Evolutionary conservation across 495 filamentous ascomycete genomes (phyloP), one percentile per base, ranked within the genome.

Genomic region (Darksidea phi): DNA sequence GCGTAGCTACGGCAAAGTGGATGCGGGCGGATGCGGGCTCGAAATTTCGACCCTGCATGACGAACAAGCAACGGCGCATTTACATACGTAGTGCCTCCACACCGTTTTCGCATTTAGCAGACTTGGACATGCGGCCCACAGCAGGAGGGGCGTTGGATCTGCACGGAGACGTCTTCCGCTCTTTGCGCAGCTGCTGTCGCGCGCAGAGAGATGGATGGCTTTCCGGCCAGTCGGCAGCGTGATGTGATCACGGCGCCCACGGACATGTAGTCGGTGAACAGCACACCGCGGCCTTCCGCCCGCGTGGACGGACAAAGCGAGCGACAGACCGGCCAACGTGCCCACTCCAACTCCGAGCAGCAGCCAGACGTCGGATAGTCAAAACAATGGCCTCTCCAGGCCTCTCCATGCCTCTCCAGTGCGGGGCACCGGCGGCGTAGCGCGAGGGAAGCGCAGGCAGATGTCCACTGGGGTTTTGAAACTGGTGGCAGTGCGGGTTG

Each of bases 221-320:
- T 48, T 55, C 41, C 13, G 23, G 23, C 18, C 25, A 48, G 57
- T 26, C 25, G 15, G 21, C 59, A 63, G 52, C 45, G 50, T 41
- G 24, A 50, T 50, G 28, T 34, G 38, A 41, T 42, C 47, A 48
- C 59, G 50, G 43, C 59, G 54, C 43, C 52, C 57, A n/a, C 57
- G 53, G 48, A 49, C 49, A 55, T 48, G 41, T 61, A 55, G 59
- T 62, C 60, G 60, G 53, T 63, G 60, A 57, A 57, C 53, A 45
- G 10, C 15, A 18, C 34, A 12, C 32, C 60, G 47, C 54, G 53
- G 60, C 54, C 59, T 45, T 21, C 28, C 20, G 60, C 46, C 28
- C 53, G 47, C 48, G 28, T 26, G 17, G n/a, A 45, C 42, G 52
- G 51, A 63, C 60, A 54, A 53, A 45, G 53, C 55, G n/a, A 65